These are phyloP conservation scores for Chrysoporthe austroafricana DNA, from an alignment of 2,329 filamentous ascomycete species.

Conservation along the genomic window DNA sequence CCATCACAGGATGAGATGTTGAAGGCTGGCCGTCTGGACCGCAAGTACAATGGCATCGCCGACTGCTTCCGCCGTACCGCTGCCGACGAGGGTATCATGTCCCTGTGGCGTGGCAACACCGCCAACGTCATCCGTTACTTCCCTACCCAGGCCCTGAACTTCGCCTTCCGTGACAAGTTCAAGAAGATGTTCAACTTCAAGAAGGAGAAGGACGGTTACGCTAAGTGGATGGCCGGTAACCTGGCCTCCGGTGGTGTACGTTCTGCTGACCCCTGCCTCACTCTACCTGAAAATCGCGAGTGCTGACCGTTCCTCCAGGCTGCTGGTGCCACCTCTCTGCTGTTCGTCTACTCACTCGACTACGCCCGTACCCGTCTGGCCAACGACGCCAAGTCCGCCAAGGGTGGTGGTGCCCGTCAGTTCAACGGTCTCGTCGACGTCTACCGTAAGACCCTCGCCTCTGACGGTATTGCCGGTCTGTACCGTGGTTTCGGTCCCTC, in stretches of 20 bases:
- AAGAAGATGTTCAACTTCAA: conserved; percentile 99
- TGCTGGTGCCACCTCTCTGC: conserved; percentile 98
- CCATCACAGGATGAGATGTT: conserved; percentile 94
- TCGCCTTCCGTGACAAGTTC: conserved; percentile 99
- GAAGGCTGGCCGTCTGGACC: conserved; percentile 96
- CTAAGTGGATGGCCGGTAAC: conserved; percentile 99
- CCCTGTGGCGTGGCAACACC: conserved; percentile 99
- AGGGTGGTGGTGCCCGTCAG: conserved; percentile 95
- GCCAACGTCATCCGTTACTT: conserved; percentile 99
- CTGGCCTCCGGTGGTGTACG: conserved; percentile 98
- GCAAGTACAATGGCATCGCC: conserved; percentile 89
- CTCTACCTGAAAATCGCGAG: conserved; percentile 4
- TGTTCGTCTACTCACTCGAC: conserved; percentile 99
- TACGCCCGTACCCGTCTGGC: conserved; percentile 99
- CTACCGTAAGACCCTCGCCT: conserved; percentile 99
- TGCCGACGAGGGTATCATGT: conserved; percentile 88
- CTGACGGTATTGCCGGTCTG: conserved; percentile 98
- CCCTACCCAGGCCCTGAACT: conserved; percentile 99
- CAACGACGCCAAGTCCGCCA: conserved; percentile 99
- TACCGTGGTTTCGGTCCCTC: conserved; percentile 99
- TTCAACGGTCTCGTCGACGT: conserved; percentile 99
- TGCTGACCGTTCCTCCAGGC: conserved; percentile 54
- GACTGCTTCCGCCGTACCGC: conserved; percentile 97
- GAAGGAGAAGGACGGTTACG: conserved; percentile 99
- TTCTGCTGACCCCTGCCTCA: conserved; percentile 37